These are phyloP conservation scores for Myxozyma vanderwaltii DNA, from an alignment of 805 yeast species.

Conservation along the genomic window DNA sequence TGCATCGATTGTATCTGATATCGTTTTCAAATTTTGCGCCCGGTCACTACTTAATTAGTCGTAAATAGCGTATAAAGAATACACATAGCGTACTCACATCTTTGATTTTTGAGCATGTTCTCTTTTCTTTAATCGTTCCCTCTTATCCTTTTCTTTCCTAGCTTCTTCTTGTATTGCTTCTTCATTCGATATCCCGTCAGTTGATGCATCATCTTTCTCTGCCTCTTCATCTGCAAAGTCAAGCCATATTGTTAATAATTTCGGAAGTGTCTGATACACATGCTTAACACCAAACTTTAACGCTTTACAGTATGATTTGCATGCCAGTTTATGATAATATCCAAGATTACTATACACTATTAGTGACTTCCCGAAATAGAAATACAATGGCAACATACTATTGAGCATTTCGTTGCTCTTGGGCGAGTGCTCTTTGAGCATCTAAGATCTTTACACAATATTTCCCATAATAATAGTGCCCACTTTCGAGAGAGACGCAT, in stretches of 20 bases:
- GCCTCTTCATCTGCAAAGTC: conserved; percentile 52
- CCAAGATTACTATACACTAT: conserved; percentile 38
- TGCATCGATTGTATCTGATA: conserved; percentile 38
- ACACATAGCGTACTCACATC: no score
- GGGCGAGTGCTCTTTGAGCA: conserved; percentile 53
- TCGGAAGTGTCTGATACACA: conserved; percentile 83
- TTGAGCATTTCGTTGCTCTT: conserved; percentile 30
- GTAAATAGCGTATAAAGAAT: no score
- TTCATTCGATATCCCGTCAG: no score
- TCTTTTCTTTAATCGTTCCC: neutral
- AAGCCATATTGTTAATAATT: conserved; percentile 80
- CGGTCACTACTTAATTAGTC: no score
- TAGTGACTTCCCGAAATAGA: neutral
- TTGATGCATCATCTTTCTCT: no score
- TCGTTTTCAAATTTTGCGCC: conserved; percentile 23
- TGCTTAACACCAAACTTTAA: conserved; percentile 63
- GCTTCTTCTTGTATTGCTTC: no score
- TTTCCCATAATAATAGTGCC: conserved; percentile 76
- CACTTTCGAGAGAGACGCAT: conserved; percentile 69
- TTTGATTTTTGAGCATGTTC: no score
- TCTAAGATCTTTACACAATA: conserved; percentile 79
- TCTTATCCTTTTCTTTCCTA: neutral
- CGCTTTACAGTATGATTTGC: conserved; percentile 59
- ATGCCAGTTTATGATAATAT: conserved; percentile 56
- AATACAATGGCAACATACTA: conserved; percentile 6